Evolutionary conservation across 1,139 yeast genomes (phyloP), one percentile per base, ranked within the genome.

Genomic region (Arxiozyma telluris): DNA sequence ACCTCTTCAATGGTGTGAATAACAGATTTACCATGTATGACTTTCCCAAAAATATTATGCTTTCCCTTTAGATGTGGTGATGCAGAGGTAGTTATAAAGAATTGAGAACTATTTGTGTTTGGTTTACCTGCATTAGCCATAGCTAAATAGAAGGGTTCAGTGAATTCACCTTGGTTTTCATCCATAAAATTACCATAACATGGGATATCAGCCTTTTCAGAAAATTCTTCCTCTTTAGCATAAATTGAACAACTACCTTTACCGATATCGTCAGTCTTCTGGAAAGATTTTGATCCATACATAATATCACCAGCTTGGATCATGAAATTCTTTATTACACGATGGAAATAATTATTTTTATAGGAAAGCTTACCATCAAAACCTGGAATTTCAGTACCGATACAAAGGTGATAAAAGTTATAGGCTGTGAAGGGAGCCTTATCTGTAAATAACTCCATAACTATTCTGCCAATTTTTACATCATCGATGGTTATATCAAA

Each of bases 281-380:
- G 57, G 6, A 61, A 64, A 0, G 55, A 55, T 6, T 55, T 61
- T 1, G 71, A 66, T 7, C 76, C 75, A 51, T 70, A 71, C 0
- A 72, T 66, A 7, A 78, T 64, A 63, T 85, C 93, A 43, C 96
- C 96, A 4, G 84, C 86, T 65, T 87, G 96, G n/a, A 88, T 72
- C 70, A 87, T 79, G 63, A 87, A 89, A 66, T 85, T 89, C 59
- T 83, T 86, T 47, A 88, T 76, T 0, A 87, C 81, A 54, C 93
- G 73, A 62, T 86, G 89, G 67, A 89, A 82, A 30, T 69, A 71
- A 47, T 78, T 79, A 38, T 74, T 69, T 57, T 76, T 72, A 59
- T 76, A 81, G 3, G 73, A 64, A 39, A 73, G 60, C 9, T 58
- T 57, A 27, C 66, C 67, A 23, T 69, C 68, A n/a, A 70, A 58